Percentiles rank a stretch among this genome's conserved stretches.
Conservation (phyloP, 768 basidiomycete species). For the Agrocybe chaxingu region DNA sequence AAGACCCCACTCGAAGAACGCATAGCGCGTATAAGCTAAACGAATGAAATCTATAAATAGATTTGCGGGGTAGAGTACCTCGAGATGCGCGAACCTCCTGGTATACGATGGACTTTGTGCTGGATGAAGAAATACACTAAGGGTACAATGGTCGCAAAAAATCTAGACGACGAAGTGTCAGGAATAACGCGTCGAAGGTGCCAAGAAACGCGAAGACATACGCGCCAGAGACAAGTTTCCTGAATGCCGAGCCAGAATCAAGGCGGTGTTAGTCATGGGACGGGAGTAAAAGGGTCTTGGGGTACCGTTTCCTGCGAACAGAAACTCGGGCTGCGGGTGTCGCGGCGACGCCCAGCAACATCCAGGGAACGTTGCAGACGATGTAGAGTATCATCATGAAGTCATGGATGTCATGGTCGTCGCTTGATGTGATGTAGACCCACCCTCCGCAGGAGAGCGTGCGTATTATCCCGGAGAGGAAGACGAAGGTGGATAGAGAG, state of each 20-base stretch:
- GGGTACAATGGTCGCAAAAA: too few relatives aligned
- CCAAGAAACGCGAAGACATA: slow-evolving; percentile 23
- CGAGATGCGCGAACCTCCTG: slow-evolving; percentile 38
- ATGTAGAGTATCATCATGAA: slow-evolving; percentile 87
- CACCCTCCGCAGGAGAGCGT: slow-evolving; percentile 87
- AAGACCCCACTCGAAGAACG: slow-evolving; percentile 86
- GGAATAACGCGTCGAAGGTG: background rate
- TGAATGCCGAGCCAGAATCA: slow-evolving; percentile 19
- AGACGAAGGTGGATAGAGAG: slow-evolving; percentile 46
- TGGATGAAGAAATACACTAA: slow-evolving; percentile 37
- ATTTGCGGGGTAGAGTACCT: slow-evolving; percentile 19
- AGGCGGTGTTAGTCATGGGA: background rate
- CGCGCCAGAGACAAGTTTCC: slow-evolving; percentile 52
- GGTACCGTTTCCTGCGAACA: slow-evolving; percentile 54
- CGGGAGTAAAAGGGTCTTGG: background rate
- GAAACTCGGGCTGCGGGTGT: slow-evolving; percentile 40
- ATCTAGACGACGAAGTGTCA: background rate
- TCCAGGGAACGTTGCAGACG: slow-evolving; percentile 84
- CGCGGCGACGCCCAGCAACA: slow-evolving; percentile 64
- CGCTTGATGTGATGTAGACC: slow-evolving; percentile 86
- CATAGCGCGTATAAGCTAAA: slow-evolving; percentile 80
- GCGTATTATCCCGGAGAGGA: slow-evolving; percentile 62
- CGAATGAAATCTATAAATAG: background rate
- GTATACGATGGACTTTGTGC: slow-evolving; percentile 37
- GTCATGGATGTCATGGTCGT: slow-evolving; percentile 84